Conservation (phyloP, 116 monocot species). For the Papilionanthe hybrid region DNA sequence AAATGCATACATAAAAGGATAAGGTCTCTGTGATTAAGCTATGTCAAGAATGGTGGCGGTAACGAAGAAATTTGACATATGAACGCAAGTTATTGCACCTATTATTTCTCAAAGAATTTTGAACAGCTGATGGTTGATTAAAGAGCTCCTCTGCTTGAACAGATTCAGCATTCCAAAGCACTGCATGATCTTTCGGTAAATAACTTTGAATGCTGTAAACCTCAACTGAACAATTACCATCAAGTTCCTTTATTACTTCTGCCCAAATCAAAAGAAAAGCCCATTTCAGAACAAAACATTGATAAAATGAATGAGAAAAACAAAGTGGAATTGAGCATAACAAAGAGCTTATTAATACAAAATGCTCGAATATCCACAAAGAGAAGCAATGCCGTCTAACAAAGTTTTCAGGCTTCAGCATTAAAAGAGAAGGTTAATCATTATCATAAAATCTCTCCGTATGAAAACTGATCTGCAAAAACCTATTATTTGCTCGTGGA, state of each 20-base stretch:
- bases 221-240: slow-evolving; percentile 76
- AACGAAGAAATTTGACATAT: background rate
- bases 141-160: slow-evolving; percentile 86
- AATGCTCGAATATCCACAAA: background rate
- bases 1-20: background rate
- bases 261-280: slow-evolving; percentile 7
- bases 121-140: slow-evolving; percentile 49
- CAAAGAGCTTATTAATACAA: background rate
- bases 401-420: background rate
- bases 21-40: background rate
- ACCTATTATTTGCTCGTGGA: background rate
- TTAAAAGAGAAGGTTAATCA: background rate
- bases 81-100: slow-evolving; percentile 30
- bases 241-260: slow-evolving; percentile 67
- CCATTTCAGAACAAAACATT: background rate
- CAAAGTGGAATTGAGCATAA: background rate
- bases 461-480: background rate
- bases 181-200: slow-evolving; percentile 73
- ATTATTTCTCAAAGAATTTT: slow-evolving; percentile 94
- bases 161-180: slow-evolving; percentile 95
- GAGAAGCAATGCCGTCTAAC: background rate
- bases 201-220: slow-evolving; percentile 87
- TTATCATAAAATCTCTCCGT: background rate
- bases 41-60: background rate
- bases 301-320: slow-evolving; percentile 8